Base-by-base conservation (phyloP, 2,329 filamentous ascomycete species). In the Orbilia ellipsospora region DNA sequence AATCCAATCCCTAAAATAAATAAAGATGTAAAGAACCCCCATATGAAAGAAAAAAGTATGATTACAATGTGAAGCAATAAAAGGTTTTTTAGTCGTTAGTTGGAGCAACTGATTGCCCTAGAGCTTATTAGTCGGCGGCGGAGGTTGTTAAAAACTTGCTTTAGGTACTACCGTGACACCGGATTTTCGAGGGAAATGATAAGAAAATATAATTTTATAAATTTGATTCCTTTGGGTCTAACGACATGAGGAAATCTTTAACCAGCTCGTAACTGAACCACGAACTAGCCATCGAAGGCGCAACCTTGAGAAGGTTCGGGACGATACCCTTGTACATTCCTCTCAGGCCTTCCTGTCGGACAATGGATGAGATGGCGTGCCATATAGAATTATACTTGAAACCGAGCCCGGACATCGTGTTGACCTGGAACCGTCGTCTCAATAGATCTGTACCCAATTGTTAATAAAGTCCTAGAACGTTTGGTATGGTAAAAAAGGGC, bases 351-450 rank as follows among this genome's bases (percentile, higher is more conserved):
- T 99, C 95, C 79, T 96, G 89, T 55, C 87, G 83, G 65, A 97
- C 82, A 80, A 99, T 99, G 60, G 92, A 88, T 61, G 85, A 88
- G 77, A 99, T 85, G 2, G 95, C 95, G 81, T 97, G 93, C 77
- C 88, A 86, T 51, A 99, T 90, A 5, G 90, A 91, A 80, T 92
- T 93, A 85, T 99, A 99, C 82, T 94, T 89, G 83, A 97, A 98
- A 60, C 95, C 95, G 90, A 99, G 94, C 61, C 95, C 95, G 56
- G 92, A 93, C 95, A 99, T 99, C 64, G 95, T 97, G 83, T 99
- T 99, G 84, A 99, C 95, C 82, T 99, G 95, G 82, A 99, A 99
- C 60, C 95, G 89, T 74, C 95, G 90, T 36, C 95, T 92, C 65
- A 99, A 86, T 1, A 99, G 94, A 81, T 77, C 73, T 77, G 57